Conservation (phyloP, 2,329 filamentous ascomycete species). For the Colletotrichum tropicale region DNA sequence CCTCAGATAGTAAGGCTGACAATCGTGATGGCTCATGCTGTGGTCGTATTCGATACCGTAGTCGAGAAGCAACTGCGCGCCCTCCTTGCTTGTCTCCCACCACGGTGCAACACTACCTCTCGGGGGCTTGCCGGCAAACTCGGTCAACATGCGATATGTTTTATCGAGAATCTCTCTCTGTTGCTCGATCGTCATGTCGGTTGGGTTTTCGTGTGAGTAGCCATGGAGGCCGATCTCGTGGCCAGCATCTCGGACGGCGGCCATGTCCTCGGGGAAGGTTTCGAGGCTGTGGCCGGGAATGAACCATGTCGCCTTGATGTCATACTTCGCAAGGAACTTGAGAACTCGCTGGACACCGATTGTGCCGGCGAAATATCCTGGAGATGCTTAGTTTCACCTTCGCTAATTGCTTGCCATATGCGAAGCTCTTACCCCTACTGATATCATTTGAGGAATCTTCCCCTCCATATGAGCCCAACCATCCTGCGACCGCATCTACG, state of each 20-base stretch:
- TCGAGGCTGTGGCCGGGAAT: conserved; percentile 54
- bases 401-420: background rate
- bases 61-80: conserved; percentile 65
- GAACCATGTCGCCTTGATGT: conserved; percentile 68
- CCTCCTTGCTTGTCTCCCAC: conserved; percentile 76
- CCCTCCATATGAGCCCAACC: conserved; percentile 77
- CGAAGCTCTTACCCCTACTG: conserved; percentile 58
- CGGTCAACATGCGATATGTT: conserved; percentile 72
- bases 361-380: conserved; percentile 71
- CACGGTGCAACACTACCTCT: conserved; percentile 75
- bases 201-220: conserved; percentile 77
- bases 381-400: background rate
- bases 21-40: conserved; percentile 69
- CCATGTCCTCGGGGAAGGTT: conserved; percentile 51
- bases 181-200: conserved; percentile 75
- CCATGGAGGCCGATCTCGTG: conserved; percentile 67
- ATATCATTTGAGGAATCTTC: conserved; percentile 77
- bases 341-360: conserved; percentile 69
- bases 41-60: conserved; percentile 77
- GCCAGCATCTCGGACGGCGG: conserved; percentile 47
- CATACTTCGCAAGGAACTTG: conserved; percentile 74
- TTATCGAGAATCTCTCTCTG: conserved; percentile 78
- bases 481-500: conserved; percentile 77
- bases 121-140: conserved; percentile 72
- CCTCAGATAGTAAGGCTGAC: conserved; percentile 66